phyloP scores from a whole-genome alignment of 352 stramenopile species.

The Phytophthora agathidicida region DNA sequence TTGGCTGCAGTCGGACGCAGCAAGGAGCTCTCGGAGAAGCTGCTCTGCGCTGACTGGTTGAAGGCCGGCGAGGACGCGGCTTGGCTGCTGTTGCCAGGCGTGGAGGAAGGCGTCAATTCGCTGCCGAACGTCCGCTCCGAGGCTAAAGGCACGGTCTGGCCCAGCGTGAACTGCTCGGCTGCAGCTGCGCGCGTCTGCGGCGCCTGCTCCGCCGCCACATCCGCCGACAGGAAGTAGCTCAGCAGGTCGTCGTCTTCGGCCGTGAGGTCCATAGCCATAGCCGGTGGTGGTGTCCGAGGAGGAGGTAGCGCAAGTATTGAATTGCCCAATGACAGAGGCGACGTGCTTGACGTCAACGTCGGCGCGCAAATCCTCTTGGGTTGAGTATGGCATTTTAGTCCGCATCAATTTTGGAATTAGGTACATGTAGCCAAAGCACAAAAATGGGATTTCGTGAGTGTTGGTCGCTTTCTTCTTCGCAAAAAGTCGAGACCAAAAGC shows the following conservation, averaged over 20 bases:
- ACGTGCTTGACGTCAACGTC: constrained; percentile 33
- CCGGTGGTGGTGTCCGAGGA: background rate
- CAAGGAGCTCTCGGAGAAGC: constrained; percentile 67
- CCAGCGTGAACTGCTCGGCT: constrained; percentile 43
- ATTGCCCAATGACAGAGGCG: constrained; percentile 34
- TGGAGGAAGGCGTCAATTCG: constrained; percentile 1
- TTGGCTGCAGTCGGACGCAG: constrained; percentile 51
- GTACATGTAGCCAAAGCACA: background rate
- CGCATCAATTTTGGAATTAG: too few species aligned
- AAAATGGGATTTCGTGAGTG: constrained; percentile 14
- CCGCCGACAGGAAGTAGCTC: constrained; percentile 86
- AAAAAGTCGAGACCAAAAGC: constrained; percentile 1
- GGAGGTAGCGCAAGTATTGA: constrained; percentile 3
- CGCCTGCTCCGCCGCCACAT: constrained; percentile 68
- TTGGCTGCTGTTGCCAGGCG: constrained; percentile 8
- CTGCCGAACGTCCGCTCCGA: constrained; percentile 44
- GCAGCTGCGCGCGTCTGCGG: constrained; percentile 28
- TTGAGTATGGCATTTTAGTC: constrained; percentile 2
- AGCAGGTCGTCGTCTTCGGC: constrained; percentile 88
- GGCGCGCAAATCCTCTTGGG: constrained; percentile 12
- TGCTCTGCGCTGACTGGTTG: constrained; percentile 51
- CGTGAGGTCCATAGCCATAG: constrained; percentile 72
- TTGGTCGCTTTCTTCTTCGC: constrained; percentile 21
- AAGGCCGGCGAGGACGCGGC: constrained; percentile 43
- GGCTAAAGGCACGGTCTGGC: constrained; percentile 28